These are phyloP conservation scores for Yarrowia yakushimensis DNA, from an alignment of 805 yeast species.

Conservation along the genomic window DNA sequence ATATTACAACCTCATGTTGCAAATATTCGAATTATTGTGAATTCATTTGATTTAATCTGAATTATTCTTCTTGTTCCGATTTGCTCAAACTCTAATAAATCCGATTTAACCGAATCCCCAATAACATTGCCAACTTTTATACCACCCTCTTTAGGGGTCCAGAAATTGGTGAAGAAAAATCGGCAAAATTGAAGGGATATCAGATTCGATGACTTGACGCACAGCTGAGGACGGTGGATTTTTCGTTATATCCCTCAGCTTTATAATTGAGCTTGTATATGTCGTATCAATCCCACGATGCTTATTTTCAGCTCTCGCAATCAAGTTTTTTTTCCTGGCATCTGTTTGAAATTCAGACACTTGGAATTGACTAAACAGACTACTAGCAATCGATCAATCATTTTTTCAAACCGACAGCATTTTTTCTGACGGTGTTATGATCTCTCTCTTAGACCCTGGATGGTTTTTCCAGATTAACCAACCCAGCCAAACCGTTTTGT, in stretches of 20 bases:
- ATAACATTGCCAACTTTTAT: background rate
- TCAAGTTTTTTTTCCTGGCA: no score
- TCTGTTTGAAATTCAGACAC: no score
- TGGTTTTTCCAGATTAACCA: conserved; percentile 3
- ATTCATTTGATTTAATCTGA: no score
- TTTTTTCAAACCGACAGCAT: no score
- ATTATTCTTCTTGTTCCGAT: background rate
- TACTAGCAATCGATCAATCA: no score
- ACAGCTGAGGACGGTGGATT: no score
- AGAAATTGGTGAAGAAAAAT: background rate
- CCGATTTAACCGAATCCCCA: background rate
- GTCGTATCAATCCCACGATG: background rate
- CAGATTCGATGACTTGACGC: no score
- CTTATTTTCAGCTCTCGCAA: background rate
- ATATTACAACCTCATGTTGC: no score
- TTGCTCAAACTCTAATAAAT: background rate
- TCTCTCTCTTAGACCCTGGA: no score
- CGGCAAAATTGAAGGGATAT: background rate
- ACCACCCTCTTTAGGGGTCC: no score
- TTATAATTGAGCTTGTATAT: background rate
- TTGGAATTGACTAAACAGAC: no score
- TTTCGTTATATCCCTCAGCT: background rate
- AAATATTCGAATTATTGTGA: background rate
- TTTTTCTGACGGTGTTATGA: no score
- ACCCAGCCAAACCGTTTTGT: background rate